A percentile compares a stretch with the other conserved stretches of the same genome.
phyloP scores from a whole-genome alignment of 208 protist genomes.

The Crithidia fasciculata region DNA sequence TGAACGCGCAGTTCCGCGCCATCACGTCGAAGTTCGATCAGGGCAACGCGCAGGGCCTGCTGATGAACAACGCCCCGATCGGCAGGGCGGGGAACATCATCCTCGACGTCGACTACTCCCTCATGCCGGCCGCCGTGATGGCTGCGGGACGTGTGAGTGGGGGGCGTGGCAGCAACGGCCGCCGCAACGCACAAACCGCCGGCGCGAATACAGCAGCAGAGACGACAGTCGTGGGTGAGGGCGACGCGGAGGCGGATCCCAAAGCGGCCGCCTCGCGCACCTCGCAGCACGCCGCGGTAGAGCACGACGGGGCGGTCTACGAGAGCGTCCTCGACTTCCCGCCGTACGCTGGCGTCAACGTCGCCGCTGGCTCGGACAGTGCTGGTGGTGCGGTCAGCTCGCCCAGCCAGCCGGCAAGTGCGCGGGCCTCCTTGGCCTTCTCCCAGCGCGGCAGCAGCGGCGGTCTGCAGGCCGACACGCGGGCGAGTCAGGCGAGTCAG shows the following conservation, averaged over 20 bases:
- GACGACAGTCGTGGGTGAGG: constrained; percentile 7
- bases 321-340: constrained; percentile 28
- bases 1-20: constrained; percentile 89
- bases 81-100: constrained; percentile 83
- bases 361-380: background rate
- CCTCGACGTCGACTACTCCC: constrained; percentile 86
- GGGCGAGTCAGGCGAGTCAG: constrained; percentile 11
- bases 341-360: constrained; percentile 9
- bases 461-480: background rate
- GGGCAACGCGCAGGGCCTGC: constrained; percentile 85
- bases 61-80: constrained; percentile 86
- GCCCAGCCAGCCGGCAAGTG: constrained; percentile 1
- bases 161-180: constrained; percentile 8
- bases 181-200: background rate
- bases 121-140: constrained; percentile 28
- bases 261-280: constrained; percentile 9
- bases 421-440: constrained; percentile 11
- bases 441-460: constrained; percentile 15
- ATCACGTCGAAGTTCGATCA: constrained; percentile 93
- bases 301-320: constrained; percentile 32
- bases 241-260: background rate
- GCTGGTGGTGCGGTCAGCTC: background rate
- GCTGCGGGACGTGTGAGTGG: constrained; percentile 3
- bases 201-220: background rate
- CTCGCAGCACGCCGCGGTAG: constrained; percentile 30